Evolutionary conservation across 768 basidiomycete species (phyloP).

Genomic region (Filobasidium wieringae): DNA sequence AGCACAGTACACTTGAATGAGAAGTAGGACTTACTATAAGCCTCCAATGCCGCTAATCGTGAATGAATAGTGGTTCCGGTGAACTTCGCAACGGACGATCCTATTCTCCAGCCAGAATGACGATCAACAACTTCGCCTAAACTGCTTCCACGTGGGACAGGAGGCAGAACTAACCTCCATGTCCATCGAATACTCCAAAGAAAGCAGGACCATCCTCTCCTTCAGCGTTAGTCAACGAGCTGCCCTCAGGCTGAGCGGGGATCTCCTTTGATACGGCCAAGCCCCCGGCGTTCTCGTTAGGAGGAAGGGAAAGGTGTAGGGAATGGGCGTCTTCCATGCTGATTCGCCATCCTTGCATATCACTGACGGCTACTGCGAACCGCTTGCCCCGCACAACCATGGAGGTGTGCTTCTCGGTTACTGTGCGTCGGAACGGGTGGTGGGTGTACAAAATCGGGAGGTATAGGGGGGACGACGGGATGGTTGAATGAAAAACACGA

Average conservation of each 20-base stretch:
- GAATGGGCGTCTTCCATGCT: slow-evolving; percentile 97
- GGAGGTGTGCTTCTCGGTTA: slow-evolving; percentile 64
- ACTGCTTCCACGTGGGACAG: not conserved
- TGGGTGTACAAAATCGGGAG: not conserved
- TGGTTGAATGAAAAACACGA: not conserved
- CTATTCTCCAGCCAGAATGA: not conserved
- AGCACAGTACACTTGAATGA: not conserved
- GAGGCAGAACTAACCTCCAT: slow-evolving; percentile 59
- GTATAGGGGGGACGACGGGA: not conserved
- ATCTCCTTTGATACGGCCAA: slow-evolving; percentile 14
- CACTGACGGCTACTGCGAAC: slow-evolving; percentile 60
- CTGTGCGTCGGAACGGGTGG: slow-evolving; percentile 39
- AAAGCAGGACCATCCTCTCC: slow-evolving; percentile 47
- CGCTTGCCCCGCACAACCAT: slow-evolving; percentile 28
- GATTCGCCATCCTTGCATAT: slow-evolving; percentile 99
- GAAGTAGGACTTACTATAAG: slow-evolving; percentile 29
- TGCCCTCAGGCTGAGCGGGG: slow-evolving; percentile 32
- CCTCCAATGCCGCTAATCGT: slow-evolving; percentile 25
- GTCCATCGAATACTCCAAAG: slow-evolving; percentile 96
- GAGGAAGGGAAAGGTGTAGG: slow-evolving; percentile 52
- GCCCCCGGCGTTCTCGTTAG: slow-evolving; percentile 18
- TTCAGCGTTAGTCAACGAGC: slow-evolving; percentile 43
- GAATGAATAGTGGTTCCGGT: slow-evolving; percentile 35
- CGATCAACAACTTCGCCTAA: not conserved
- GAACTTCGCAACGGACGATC: slow-evolving; percentile 35